A percentile compares a stretch with the other conserved stretches of the same genome.
Evolutionary conservation across 176 grass and related monocot genomes (phyloP).

Genomic region (Aegilops umbellulata): DNA sequence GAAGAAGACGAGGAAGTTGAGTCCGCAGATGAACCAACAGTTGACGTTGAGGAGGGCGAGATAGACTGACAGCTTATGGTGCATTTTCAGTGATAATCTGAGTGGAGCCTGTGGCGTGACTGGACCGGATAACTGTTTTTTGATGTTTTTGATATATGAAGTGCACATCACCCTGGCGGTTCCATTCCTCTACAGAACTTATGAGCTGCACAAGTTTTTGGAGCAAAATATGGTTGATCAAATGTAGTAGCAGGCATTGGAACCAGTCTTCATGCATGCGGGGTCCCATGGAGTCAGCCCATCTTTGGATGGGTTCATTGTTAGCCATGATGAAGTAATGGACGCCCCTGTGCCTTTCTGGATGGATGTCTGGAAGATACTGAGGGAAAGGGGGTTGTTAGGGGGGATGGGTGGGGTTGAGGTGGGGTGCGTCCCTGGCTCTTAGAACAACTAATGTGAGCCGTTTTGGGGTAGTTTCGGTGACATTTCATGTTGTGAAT

Average conservation of each 20-base stretch:
- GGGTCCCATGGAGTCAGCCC: background rate
- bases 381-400: background rate
- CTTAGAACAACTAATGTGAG: constrained; percentile 32
- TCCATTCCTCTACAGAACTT: constrained; percentile 14
- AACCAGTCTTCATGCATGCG: background rate
- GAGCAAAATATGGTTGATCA: constrained; percentile 26
- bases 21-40: constrained; percentile 26
- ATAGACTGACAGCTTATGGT: constrained; percentile 63
- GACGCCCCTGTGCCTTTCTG: constrained; percentile 18
- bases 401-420: background rate
- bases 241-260: constrained; percentile 16
- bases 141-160: constrained; percentile 19
- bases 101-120: constrained; percentile 17
- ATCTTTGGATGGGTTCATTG: constrained; percentile 28
- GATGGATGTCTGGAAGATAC: background rate
- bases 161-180: background rate
- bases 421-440: constrained; percentile 8
- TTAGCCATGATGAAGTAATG: constrained; percentile 22
- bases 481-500: constrained; percentile 49
- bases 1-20: constrained; percentile 83
- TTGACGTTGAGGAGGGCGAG: constrained; percentile 87
- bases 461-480: constrained; percentile 41
- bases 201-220: constrained; percentile 38
- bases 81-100: constrained; percentile 32
- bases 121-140: constrained; percentile 28